These are phyloP conservation scores for Apiospora kogelbergensis DNA, from an alignment of 2,329 filamentous ascomycete species.

Conservation along the genomic window DNA sequence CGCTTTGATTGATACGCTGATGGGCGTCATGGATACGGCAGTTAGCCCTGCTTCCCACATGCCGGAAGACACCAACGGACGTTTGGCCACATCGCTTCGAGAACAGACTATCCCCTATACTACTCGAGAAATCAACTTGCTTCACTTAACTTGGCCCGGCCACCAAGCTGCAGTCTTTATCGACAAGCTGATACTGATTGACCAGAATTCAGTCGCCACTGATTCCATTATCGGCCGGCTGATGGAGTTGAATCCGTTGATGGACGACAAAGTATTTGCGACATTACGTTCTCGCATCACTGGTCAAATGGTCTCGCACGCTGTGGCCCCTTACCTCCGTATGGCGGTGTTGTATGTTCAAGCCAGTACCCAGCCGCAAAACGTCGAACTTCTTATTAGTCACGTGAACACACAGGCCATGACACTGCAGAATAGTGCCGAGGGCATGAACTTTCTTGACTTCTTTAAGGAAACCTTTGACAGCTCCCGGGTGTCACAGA, in stretches of 20 bases:
- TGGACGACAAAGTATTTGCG: conserved; percentile 52
- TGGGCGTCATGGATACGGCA: conserved; percentile 42
- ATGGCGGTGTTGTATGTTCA: conserved; percentile 55
- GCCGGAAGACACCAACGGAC: conserved; percentile 38
- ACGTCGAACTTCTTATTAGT: conserved; percentile 39
- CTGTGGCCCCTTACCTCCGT: conserved; percentile 57
- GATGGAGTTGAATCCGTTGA: conserved; percentile 48
- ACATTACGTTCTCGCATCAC: conserved; percentile 56
- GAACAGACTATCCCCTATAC: conserved; percentile 45
- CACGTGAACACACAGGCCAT: conserved; percentile 46
- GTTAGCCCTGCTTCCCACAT: conserved; percentile 34
- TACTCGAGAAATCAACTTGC: conserved; percentile 42
- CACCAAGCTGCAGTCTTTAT: conserved; percentile 52
- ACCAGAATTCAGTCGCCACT: conserved; percentile 54
- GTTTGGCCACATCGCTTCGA: conserved; percentile 34
- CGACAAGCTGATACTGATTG: conserved; percentile 64
- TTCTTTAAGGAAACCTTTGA: conserved; percentile 40
- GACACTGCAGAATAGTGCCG: conserved; percentile 41
- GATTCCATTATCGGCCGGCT: conserved; percentile 58
- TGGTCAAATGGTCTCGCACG: conserved; percentile 46
- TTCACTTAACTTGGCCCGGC: conserved; percentile 44
- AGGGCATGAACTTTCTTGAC: conserved; percentile 49
- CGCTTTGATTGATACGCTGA: conserved; percentile 45
- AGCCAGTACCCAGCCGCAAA: conserved; percentile 33
- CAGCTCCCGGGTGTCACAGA: conserved; percentile 28